These are phyloP conservation scores for Penicillium argentinense DNA, from an alignment of 495 filamentous ascomycete genomes.

Conservation along the genomic window DNA sequence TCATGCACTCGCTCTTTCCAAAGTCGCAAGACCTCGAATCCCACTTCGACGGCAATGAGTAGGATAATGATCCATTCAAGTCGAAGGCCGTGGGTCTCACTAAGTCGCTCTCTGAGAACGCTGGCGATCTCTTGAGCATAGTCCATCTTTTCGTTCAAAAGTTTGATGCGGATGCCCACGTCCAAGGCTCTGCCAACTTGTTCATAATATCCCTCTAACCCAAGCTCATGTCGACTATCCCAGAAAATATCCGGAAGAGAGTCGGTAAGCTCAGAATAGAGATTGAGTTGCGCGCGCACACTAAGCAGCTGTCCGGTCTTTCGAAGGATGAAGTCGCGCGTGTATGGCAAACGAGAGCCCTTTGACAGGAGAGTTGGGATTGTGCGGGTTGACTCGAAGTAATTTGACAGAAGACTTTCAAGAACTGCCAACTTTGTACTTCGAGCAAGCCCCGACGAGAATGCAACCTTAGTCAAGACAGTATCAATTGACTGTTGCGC, in stretches of 20 bases:
- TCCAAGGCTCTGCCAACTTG: conserved; percentile 88
- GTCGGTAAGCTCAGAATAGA: conserved; percentile 96
- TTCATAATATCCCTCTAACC: conserved; percentile 89
- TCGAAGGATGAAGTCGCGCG: conserved; percentile 75
- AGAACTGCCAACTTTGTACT: conserved; percentile 96
- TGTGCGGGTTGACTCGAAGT: conserved; percentile 77
- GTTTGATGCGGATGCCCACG: conserved; percentile 87
- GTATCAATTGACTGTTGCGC: conserved; percentile 60
- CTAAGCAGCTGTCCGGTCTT: conserved; percentile 93
- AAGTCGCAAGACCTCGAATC: conserved; percentile 62
- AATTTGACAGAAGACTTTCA: conserved; percentile 76
- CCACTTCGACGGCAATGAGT: conserved; percentile 88
- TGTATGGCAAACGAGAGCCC: conserved; percentile 66
- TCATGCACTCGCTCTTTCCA: conserved; percentile 58
- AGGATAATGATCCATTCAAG: conserved; percentile 98
- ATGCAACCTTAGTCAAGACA: conserved; percentile 89
- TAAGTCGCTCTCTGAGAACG: conserved; percentile 82
- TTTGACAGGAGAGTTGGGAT: conserved; percentile 74
- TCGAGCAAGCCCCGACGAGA: conserved; percentile 91
- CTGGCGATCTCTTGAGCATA: conserved; percentile 95
- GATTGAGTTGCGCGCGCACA: conserved; percentile 88
- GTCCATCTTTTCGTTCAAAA: conserved; percentile 94
- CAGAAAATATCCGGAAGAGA: conserved; percentile 95
- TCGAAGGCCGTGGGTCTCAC: conserved; percentile 81
- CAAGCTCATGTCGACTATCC: conserved; percentile 86